These are phyloP conservation scores for Backusella sp. DNA, from an alignment of 192 early-diverging fungal genomes.

Conservation along the genomic window DNA sequence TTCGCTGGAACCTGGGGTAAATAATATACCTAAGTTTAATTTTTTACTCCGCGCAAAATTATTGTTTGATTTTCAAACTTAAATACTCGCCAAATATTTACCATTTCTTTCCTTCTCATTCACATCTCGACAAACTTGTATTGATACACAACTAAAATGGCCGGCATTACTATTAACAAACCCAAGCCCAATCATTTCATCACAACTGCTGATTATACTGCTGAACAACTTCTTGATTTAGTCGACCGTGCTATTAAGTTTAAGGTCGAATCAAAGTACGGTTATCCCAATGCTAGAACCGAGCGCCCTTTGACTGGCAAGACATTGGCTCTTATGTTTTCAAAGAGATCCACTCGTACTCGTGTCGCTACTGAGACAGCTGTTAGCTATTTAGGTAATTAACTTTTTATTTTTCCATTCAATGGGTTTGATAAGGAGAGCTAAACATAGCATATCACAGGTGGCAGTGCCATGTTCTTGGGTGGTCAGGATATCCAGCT, in stretches of 20 bases:
- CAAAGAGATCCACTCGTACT: slow-evolving; percentile 95
- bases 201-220: slow-evolving; percentile 79
- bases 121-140: background rate
- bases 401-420: background rate
- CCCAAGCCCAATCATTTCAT: slow-evolving; percentile 59
- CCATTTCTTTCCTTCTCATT: background rate
- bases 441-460: slow-evolving; percentile 35
- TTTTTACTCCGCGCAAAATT: slow-evolving; percentile 4
- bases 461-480: slow-evolving; percentile 96
- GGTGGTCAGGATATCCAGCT: slow-evolving; percentile 95
- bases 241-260: slow-evolving; percentile 77
- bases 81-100: background rate
- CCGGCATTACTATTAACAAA: background rate
- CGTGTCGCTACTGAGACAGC: slow-evolving; percentile 93
- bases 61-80: background rate
- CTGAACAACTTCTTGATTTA: slow-evolving; percentile 74
- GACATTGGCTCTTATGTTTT: slow-evolving; percentile 91
- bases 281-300: slow-evolving; percentile 23
- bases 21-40: background rate
- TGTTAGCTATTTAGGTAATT: slow-evolving; percentile 73
- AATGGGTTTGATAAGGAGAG: background rate
- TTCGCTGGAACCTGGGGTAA: background rate
- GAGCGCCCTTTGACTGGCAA: slow-evolving; percentile 74
- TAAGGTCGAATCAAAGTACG: slow-evolving; percentile 70
- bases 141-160: background rate